Base-by-base conservation (phyloP, 2,329 filamentous ascomycete genomes). In the Fusarium odoratissimum region DNA sequence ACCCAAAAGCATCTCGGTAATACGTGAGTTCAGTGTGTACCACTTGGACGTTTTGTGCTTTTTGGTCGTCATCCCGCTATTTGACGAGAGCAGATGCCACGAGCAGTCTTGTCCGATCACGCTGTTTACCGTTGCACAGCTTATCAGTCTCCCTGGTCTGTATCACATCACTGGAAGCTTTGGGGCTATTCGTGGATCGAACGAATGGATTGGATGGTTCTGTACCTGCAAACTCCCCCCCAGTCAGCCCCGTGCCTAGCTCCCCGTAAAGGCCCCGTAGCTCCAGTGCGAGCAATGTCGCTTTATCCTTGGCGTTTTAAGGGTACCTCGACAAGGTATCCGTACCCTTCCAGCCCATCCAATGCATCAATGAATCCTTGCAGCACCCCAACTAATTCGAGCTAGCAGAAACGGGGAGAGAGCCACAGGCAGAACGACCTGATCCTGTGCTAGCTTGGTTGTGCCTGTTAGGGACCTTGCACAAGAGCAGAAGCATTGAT, bases 381-480 rank as follows among this genome's bases (percentile, higher is more conserved):
- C 69, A 70, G 42, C 69, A 74, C 67, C 72, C 72, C 64, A 64
- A 72, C 72, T 74, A 61, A 73, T 73, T 72, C 72, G 63, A 71
- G 67, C 69, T 68, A 71, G 73, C 64, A 75, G 67, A 74, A 75
- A 76, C 72, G 74, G 72, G 71, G 74, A 75, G 72, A 73, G 72
- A 74, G 74, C 71, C 64, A 72, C 49, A 72, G 49, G 49, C 60
- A 68, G 67, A 69, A 72, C 56, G 51, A 66, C 64, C 61, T 72
- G 69, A 71, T 72, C 37, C 63, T 68, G 63, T 62, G 55, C 56
- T 67, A 68, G 63, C 37, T 33, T 60, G 33, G 48, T 48, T 49
- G 58, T 64, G 49, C 66, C 64, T 68, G 64, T 68, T 23, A 51
- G 46, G 46, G 60, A 60, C 60, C 60, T 60, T 64, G 33, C 44